phyloP scores from a whole-genome alignment of 1,284 basidiomycete species.

The Ganoderma leucocontextum region DNA sequence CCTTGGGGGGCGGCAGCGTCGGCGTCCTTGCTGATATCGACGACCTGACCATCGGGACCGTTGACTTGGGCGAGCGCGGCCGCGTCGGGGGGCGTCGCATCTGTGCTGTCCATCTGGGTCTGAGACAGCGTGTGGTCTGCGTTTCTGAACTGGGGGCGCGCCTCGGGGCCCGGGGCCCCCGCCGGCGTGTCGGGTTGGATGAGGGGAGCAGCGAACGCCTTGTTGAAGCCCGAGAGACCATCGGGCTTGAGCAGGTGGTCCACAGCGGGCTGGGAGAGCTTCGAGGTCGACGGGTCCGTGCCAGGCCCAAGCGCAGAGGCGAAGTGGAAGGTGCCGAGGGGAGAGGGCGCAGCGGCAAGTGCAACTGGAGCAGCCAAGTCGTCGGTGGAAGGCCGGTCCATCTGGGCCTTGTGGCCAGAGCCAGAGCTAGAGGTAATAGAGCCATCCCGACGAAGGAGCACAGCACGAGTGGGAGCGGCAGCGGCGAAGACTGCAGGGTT shows the following conservation, averaged over 20 bases:
- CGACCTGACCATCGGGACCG: background rate
- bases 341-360: background rate
- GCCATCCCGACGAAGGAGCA: background rate
- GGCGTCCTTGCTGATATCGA: background rate
- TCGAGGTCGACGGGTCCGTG: background rate
- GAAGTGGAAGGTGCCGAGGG: background rate
- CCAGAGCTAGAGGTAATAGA: background rate
- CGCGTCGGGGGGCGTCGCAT: background rate
- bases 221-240: slow-evolving; percentile 10
- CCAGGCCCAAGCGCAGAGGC: background rate
- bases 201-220: slow-evolving; percentile 16
- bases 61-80: background rate
- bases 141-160: background rate
- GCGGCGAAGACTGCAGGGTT: slow-evolving; percentile 14
- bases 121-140: background rate
- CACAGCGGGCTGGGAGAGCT: background rate
- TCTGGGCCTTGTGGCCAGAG: background rate
- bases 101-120: background rate
- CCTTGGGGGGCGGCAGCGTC: background rate
- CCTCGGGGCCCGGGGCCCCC: background rate
- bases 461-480: background rate
- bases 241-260: slow-evolving; percentile 20
- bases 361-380: background rate
- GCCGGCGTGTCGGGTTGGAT: background rate
- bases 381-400: background rate